A percentile compares a stretch with the other conserved stretches of the same genome.
Evolutionary conservation across 129 eudicot species (phyloP).

Genomic region (Pseudognaphalium luteoalbum): DNA sequence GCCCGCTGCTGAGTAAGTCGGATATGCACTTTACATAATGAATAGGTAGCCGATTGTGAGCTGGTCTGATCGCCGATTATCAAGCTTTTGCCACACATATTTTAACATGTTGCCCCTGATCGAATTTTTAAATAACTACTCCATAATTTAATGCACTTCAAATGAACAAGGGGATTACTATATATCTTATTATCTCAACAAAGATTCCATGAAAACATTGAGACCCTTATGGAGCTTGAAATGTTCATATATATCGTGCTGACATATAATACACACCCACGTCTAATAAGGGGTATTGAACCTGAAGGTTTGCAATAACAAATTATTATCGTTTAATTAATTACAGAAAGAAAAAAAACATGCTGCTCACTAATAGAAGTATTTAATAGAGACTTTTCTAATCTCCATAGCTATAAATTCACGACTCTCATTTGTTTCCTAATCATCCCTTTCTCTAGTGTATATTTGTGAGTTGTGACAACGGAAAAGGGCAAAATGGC

Average conservation of each 20-base stretch:
- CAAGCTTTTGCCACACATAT: too few species aligned
- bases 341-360: background rate
- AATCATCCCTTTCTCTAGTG: constrained; percentile 10
- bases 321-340: background rate
- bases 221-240: background rate
- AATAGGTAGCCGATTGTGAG: too few species aligned
- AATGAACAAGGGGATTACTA: background rate
- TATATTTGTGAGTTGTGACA: background rate
- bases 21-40: too few species aligned
- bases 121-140: background rate
- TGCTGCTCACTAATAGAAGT: background rate
- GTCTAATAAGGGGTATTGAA: background rate
- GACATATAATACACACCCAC: background rate
- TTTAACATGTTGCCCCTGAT: background rate
- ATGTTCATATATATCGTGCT: background rate
- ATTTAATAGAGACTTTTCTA: background rate
- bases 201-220: background rate
- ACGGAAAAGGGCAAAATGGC: constrained; percentile 12
- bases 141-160: background rate
- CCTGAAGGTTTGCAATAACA: background rate
- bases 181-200: background rate
- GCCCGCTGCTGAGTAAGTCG: too few species aligned
- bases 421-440: background rate
- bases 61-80: too few species aligned
- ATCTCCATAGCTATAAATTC: constrained; percentile 10